These are phyloP conservation scores for Heracleum sosnowskyi DNA, from an alignment of 129 eudicot genomes.

Conservation along the genomic window DNA sequence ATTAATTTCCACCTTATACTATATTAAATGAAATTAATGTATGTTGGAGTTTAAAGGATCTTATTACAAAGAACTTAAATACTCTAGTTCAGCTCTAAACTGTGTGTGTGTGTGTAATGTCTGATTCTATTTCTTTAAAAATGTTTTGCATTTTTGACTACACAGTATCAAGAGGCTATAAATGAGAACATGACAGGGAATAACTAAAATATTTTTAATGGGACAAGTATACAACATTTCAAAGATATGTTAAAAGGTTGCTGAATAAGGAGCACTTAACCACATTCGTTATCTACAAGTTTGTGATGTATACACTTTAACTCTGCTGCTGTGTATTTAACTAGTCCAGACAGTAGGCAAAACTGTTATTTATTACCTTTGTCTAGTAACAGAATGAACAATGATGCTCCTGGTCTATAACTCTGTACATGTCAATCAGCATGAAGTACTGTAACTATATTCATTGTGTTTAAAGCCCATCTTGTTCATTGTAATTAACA, in stretches of 20 bases:
- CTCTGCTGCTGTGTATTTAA: background rate
- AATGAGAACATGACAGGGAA: background rate
- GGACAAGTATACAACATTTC: background rate
- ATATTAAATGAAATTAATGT: background rate
- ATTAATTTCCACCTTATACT: background rate
- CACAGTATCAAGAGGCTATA: background rate
- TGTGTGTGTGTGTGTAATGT: background rate
- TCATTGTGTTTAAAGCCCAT: background rate
- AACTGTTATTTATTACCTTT: background rate
- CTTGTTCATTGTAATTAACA: background rate
- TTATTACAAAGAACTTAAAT: background rate
- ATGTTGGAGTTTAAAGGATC: background rate
- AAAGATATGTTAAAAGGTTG: background rate
- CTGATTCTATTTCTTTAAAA: background rate
- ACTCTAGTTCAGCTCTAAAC: background rate
- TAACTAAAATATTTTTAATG: background rate
- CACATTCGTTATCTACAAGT: background rate
- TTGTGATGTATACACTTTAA: background rate
- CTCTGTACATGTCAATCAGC: background rate
- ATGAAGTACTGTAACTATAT: too few species aligned
- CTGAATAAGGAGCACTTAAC: background rate
- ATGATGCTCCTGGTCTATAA: background rate
- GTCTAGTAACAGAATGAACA: background rate
- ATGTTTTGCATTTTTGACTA: background rate
- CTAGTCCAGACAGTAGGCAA: background rate